phyloP scores from a whole-genome alignment of 108 stramenopile species.

The Skeletonema tropicum region DNA sequence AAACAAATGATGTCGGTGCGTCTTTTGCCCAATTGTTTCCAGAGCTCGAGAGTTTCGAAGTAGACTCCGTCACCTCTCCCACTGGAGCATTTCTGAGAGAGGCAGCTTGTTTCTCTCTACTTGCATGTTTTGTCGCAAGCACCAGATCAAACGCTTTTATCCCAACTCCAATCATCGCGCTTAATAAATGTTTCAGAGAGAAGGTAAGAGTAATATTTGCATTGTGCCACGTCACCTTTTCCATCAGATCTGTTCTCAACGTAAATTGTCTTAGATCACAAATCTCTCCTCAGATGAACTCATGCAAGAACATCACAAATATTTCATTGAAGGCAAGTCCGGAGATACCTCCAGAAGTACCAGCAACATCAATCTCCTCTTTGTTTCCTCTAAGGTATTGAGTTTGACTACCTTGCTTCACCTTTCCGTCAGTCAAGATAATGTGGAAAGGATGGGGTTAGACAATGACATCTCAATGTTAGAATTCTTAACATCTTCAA shows the following conservation, averaged over 20 bases:
- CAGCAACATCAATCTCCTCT: conserved; percentile 26
- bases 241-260: neutral
- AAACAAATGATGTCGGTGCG: conserved; percentile 5
- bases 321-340: conserved; percentile 18
- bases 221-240: neutral
- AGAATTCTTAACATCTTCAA: conserved; percentile 26
- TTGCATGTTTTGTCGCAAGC: conserved; percentile 16
- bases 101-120: conserved; percentile 19
- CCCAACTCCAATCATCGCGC: conserved; percentile 8
- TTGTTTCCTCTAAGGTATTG: conserved; percentile 33
- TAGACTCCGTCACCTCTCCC: neutral
- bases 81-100: conserved; percentile 19
- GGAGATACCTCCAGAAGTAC: conserved; percentile 22
- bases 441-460: conserved; percentile 22
- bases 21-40: conserved; percentile 17
- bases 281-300: conserved; percentile 22
- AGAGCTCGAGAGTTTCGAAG: neutral
- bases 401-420: conserved; percentile 21
- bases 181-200: conserved; percentile 20
- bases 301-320: conserved; percentile 17
- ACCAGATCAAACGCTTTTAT: conserved; percentile 1
- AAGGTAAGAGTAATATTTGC: conserved; percentile 14
- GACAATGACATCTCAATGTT: conserved; percentile 33
- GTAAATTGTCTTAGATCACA: conserved; percentile 14
- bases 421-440: conserved; percentile 18